A percentile compares a stretch with the other conserved stretches of the same genome.
phyloP scores from a whole-genome alignment of 345 rosid species.

The Aegle marmelos region DNA sequence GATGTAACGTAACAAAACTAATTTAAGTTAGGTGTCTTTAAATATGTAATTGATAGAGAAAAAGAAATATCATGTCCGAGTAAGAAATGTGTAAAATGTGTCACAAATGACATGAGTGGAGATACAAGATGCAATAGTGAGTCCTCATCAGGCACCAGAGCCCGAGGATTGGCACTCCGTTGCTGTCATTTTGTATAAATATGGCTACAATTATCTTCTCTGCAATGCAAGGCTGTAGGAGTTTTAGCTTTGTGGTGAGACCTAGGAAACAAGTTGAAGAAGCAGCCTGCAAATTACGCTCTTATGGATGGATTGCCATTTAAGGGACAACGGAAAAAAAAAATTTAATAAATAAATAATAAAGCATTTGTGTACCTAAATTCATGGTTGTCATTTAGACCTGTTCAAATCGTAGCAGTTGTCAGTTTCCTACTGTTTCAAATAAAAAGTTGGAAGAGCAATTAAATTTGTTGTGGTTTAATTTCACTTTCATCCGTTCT shows the following conservation, averaged over 20 bases:
- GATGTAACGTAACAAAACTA: too few species aligned
- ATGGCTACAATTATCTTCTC: too few species aligned
- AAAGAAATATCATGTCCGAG: too few species aligned
- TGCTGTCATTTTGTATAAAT: too few species aligned
- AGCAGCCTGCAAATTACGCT: background rate
- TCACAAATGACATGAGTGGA: background rate
- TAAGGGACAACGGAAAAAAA: background rate
- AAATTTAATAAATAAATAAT: too few species aligned
- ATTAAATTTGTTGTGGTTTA: background rate
- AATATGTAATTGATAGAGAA: too few species aligned
- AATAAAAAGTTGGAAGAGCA: background rate
- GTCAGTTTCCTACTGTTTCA: background rate
- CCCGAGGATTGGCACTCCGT: too few species aligned
- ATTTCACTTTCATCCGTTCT: background rate
- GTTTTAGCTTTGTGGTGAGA: background rate
- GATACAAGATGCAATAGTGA: too few species aligned
- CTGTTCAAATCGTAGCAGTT: background rate
- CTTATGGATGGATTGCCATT: background rate
- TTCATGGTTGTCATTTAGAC: background rate
- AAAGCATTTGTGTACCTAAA: background rate
- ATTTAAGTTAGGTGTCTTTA: too few species aligned
- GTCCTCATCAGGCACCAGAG: background rate
- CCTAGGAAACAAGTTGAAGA: background rate
- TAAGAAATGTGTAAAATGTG: background rate
- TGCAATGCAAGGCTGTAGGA: background rate